Base-by-base conservation (phyloP, 2,329 filamentous ascomycete genomes). In the Beauveria scarabaeidicola region DNA sequence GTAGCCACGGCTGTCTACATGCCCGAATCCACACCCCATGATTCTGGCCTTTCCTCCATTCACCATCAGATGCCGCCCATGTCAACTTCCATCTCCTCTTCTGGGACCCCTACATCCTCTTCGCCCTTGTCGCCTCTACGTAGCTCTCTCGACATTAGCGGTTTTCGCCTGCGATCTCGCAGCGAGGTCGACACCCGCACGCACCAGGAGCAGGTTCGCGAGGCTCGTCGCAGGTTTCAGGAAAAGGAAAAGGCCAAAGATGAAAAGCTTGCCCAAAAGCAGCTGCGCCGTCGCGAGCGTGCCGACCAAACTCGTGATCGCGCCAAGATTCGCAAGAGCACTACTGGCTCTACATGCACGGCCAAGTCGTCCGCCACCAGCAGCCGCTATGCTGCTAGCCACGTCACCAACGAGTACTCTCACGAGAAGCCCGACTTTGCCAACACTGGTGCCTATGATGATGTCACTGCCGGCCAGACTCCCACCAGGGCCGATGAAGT, bases 151-250 rank as follows among this genome's bases (percentile, higher is more conserved):
- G 84, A 87, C 57, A 73, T 75, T 68, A 69, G 75, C 61, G 77
- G 77, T 25, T 85, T 86, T 64, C 83, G 84, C 54, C 71, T 86
- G 5, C 82, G 84, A 63, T 81, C 81, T 52, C 80, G 81, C 62
- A 84, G 82, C 44, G 83, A 86, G 63, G 73, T 85, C 17, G 81
- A 85, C 66, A 78, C 80, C 6, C 76, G 73, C 13, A 75, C 76
- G 1, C 80, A 81, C 29, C 74, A 78, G 54, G 82, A 85, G 62
- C 80, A 83, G 46, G 80, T 87, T 38, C 78, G 81, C 48, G 79
- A 81, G 66, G 84, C 83, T 4, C 82, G 84, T 57, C 81, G 81
- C 65, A 84, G 82, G 66, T 87, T 86, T 63, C 78, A 85, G 67
- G 80, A 84, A 67, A 83, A 81, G 67, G 83, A 87, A 69, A 76